Percentiles rank a stretch among this genome's conserved stretches.
Conservation (phyloP, 2,329 filamentous ascomycete genomes). For the Periconia macrospinosa region DNA sequence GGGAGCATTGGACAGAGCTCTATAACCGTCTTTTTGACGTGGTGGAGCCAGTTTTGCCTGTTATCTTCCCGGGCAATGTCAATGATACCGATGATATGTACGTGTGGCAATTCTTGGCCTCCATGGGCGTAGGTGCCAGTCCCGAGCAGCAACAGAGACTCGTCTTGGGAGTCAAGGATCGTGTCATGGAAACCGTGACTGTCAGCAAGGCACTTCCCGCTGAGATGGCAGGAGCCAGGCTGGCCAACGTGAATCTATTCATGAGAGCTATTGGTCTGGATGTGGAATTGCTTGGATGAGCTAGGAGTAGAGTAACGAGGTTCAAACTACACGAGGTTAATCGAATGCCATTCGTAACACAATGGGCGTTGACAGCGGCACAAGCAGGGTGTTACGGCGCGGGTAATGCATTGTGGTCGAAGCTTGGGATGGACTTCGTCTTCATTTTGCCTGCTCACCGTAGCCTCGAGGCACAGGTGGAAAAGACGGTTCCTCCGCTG, state of each 20-base stretch:
- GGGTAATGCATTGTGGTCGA: background rate
- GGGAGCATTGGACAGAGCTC: conserved; percentile 77
- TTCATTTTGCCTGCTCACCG: background rate
- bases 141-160: conserved; percentile 94
- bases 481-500: background rate
- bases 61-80: conserved; percentile 90
- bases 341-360: background rate
- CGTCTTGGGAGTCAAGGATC: conserved; percentile 94
- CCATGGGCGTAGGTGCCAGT: conserved; percentile 89
- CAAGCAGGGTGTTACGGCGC: background rate
- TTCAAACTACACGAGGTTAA: background rate
- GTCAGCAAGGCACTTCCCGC: conserved; percentile 87
- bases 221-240: conserved; percentile 79
- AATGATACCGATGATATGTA: conserved; percentile 91
- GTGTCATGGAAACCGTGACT: conserved; percentile 91
- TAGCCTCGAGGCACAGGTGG: background rate
- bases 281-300: conserved; percentile 73
- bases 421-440: conserved; percentile 1
- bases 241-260: conserved; percentile 94
- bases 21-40: conserved; percentile 88
- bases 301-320: background rate
- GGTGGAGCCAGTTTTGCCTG: conserved; percentile 78
- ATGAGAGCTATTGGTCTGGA: conserved; percentile 99
- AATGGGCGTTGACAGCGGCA: background rate
- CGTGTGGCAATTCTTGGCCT: conserved; percentile 96